Conservation (phyloP, 495 filamentous ascomycete genomes). For the Podospora comata region DNA sequence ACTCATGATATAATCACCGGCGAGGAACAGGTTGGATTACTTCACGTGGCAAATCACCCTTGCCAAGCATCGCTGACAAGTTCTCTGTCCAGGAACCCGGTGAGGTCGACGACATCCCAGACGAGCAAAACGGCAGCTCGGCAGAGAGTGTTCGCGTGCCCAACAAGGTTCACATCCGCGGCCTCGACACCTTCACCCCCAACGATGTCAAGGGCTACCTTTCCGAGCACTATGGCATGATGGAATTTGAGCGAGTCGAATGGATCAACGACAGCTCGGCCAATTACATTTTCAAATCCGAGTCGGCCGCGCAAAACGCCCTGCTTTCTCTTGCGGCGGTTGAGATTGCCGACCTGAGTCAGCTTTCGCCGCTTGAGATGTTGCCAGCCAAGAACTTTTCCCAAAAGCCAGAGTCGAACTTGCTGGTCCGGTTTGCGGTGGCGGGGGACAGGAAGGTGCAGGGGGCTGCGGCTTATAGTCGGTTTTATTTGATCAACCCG, state of each 20-base stretch:
- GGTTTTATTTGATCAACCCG: slow-evolving; percentile 88
- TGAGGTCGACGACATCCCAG: slow-evolving; percentile 31
- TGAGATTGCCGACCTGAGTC: slow-evolving; percentile 41
- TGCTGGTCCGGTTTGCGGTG: slow-evolving; percentile 72
- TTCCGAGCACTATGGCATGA: slow-evolving; percentile 56
- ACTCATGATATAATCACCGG: slow-evolving; percentile 41
- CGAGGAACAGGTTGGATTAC: slow-evolving; percentile 35
- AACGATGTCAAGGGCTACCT: slow-evolving; percentile 71
- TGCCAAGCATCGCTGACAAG: slow-evolving; percentile 4
- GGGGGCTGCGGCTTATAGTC: slow-evolving; percentile 73
- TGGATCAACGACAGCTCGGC: slow-evolving; percentile 96
- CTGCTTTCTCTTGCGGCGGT: slow-evolving; percentile 59
- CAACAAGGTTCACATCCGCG: slow-evolving; percentile 75
- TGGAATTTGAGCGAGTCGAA: slow-evolving; percentile 62
- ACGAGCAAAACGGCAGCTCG: slow-evolving; percentile 23
- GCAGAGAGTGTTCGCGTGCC: slow-evolving; percentile 39
- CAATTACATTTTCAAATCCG: slow-evolving; percentile 73
- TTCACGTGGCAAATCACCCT: slow-evolving; percentile 3
- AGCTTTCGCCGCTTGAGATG: slow-evolving; percentile 51
- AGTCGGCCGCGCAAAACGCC: slow-evolving; percentile 63
- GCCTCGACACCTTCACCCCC: slow-evolving; percentile 77
- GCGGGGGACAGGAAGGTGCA: slow-evolving; percentile 72
- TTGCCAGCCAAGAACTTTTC: slow-evolving; percentile 60
- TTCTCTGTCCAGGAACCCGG: slow-evolving; percentile 35
- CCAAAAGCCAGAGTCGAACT: slow-evolving; percentile 61